Evolutionary conservation across 805 yeast genomes (phyloP).

Genomic region (Candida wancherniae): DNA sequence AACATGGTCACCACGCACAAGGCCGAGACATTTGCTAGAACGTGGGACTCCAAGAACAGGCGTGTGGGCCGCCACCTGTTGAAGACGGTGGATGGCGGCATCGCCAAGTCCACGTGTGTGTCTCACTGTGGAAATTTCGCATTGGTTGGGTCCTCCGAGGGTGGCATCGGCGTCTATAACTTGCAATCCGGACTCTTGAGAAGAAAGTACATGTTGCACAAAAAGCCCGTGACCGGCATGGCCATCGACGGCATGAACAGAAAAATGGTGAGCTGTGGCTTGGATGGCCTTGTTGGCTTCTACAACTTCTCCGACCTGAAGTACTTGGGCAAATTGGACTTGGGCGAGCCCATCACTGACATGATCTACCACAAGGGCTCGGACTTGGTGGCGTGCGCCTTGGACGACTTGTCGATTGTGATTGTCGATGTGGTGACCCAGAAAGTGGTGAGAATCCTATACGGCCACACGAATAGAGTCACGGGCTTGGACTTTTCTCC

Average conservation of each 20-base stretch:
- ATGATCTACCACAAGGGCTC: conserved; percentile 77
- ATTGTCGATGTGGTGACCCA: conserved; percentile 80
- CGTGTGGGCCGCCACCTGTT: conserved; percentile 74
- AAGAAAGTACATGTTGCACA: conserved; percentile 64
- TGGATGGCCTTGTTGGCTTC: conserved; percentile 86
- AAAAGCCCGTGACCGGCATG: conserved; percentile 80
- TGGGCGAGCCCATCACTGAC: conserved; percentile 73
- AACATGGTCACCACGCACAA: conserved; percentile 85
- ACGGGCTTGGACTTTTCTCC: conserved; percentile 88
- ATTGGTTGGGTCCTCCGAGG: conserved; percentile 80
- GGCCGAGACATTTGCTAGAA: conserved; percentile 76
- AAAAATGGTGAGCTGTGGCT: conserved; percentile 78
- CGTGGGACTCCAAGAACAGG: conserved; percentile 81
- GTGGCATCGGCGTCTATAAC: conserved; percentile 82
- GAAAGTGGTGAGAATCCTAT: conserved; percentile 76
- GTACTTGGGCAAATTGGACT: conserved; percentile 57
- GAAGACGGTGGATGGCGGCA: conserved; percentile 70
- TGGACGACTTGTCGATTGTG: conserved; percentile 82
- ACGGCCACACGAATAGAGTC: conserved; percentile 86
- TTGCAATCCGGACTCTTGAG: conserved; percentile 86
- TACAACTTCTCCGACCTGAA: conserved; percentile 75
- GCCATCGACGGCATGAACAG: conserved; percentile 88
- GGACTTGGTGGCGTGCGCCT: conserved; percentile 76
- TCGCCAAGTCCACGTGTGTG: conserved; percentile 69
- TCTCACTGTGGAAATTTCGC: conserved; percentile 96